Conservation (phyloP, 768 basidiomycete species). For the Psilocybe sp. region DNA sequence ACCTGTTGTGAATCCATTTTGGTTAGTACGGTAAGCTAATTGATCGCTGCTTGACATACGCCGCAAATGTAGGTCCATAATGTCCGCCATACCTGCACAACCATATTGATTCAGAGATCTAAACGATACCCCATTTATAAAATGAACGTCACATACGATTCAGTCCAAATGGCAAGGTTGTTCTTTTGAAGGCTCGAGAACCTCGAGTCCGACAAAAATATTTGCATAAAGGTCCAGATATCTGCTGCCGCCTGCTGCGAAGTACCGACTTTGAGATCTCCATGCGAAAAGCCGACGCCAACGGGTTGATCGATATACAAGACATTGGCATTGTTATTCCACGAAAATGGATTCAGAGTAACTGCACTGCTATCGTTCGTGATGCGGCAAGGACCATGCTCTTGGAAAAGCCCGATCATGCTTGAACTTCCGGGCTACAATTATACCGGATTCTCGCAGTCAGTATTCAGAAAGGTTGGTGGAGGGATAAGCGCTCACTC, state of each 20-base stretch:
- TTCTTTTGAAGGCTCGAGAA: slow-evolving; percentile 45
- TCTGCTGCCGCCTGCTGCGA: slow-evolving; percentile 53
- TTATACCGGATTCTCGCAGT: background rate
- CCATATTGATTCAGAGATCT: background rate
- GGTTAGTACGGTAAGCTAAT: background rate
- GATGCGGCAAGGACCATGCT: slow-evolving; percentile 72
- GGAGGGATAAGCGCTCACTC: slow-evolving; percentile 31
- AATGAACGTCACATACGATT: slow-evolving; percentile 37
- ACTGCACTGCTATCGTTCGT: slow-evolving; percentile 50
- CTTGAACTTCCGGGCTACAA: slow-evolving; percentile 51
- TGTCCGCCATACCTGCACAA: slow-evolving; percentile 61
- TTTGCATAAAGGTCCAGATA: slow-evolving; percentile 62
- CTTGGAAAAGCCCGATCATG: slow-evolving; percentile 69
- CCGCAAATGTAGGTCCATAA: slow-evolving; percentile 67
- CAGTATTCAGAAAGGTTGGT: slow-evolving; percentile 1
- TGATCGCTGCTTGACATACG: slow-evolving; percentile 24
- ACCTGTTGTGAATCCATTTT: too few relatives aligned
- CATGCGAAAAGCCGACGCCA: slow-evolving; percentile 63
- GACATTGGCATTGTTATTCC: slow-evolving; percentile 56
- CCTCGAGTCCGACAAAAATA: slow-evolving; percentile 53
- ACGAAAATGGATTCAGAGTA: slow-evolving; percentile 50
- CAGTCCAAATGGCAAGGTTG: slow-evolving; percentile 61
- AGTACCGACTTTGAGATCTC: slow-evolving; percentile 44
- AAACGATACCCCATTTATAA: too few relatives aligned
- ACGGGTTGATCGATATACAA: slow-evolving; percentile 66